Percentiles rank a stretch among this genome's conserved stretches.
These are phyloP conservation scores for Pythium insidiosum DNA, from an alignment of 352 stramenopile genomes.

Conservation along the genomic window DNA sequence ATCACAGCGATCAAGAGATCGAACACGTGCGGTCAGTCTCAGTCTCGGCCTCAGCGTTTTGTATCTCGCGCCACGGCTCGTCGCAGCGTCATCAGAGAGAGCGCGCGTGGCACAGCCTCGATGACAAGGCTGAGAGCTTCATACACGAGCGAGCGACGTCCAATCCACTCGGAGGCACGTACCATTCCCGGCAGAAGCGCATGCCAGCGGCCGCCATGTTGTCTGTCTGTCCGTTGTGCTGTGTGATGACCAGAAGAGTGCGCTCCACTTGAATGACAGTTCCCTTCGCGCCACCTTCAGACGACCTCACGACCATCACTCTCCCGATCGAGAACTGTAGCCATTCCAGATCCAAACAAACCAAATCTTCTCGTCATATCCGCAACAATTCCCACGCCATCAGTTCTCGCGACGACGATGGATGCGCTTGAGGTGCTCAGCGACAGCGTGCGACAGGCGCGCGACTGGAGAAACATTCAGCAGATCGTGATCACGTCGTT, in stretches of 20 bases:
- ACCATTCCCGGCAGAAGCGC: constrained; percentile 87
- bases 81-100: background rate
- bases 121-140: too few species aligned
- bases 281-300: too few species aligned
- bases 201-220: constrained; percentile 79
- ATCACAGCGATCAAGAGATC: background rate
- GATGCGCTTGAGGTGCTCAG: constrained; percentile 3
- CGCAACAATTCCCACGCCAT: too few species aligned
- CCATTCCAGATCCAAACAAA: too few species aligned
- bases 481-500: constrained; percentile 34
- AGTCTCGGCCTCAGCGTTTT: too few species aligned
- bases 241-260: background rate
- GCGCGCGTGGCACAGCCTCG: too few species aligned
- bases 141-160: background rate
- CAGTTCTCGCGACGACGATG: too few species aligned
- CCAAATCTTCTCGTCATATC: too few species aligned
- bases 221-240: constrained; percentile 1
- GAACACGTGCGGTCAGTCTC: background rate
- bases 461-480: constrained; percentile 64
- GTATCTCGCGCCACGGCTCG: too few species aligned
- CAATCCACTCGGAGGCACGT: constrained; percentile 9
- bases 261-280: too few species aligned
- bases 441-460: constrained; percentile 13
- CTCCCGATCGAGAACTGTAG: too few species aligned
- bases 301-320: too few species aligned